These are phyloP conservation scores for Cladochytrium replicatum DNA, from an alignment of 192 early-diverging fungal species.

Conservation along the genomic window DNA sequence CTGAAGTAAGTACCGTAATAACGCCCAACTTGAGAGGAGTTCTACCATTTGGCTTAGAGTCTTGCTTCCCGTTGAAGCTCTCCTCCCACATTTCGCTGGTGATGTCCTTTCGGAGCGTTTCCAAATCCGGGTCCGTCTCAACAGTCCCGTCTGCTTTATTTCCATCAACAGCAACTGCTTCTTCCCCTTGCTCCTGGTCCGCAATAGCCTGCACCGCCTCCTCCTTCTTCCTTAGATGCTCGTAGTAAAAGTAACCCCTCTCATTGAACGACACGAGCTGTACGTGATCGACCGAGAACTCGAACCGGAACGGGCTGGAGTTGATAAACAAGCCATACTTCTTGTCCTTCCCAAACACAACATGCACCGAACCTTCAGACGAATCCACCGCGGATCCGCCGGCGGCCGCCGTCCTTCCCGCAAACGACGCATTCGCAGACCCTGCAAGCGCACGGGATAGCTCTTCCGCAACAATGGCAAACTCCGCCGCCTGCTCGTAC, in stretches of 20 bases:
- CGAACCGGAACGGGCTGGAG: slow-evolving; percentile 49
- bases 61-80: slow-evolving; percentile 73
- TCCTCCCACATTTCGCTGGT: slow-evolving; percentile 73
- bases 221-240: slow-evolving; percentile 57
- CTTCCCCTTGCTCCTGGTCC: background rate
- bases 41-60: slow-evolving; percentile 87
- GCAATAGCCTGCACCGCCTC: slow-evolving; percentile 7
- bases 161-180: slow-evolving; percentile 4
- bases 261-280: slow-evolving; percentile 70
- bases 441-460: no score
- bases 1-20: background rate
- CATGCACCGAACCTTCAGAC: slow-evolving; percentile 3
- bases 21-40: background rate
- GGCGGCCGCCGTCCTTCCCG: no score
- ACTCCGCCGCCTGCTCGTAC: slow-evolving; percentile 50
- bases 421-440: no score
- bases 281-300: slow-evolving; percentile 42
- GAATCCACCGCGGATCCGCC: no score
- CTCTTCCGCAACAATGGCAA: no score
- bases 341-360: slow-evolving; percentile 31
- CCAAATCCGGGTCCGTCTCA: slow-evolving; percentile 27
- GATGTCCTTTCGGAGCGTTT: slow-evolving; percentile 32
- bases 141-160: slow-evolving; percentile 6
- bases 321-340: slow-evolving; percentile 37
- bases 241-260: slow-evolving; percentile 73